Evolutionary conservation across 2,329 filamentous ascomycete genomes (phyloP).

Genomic region (Ophiosphaerella herpotricha): DNA sequence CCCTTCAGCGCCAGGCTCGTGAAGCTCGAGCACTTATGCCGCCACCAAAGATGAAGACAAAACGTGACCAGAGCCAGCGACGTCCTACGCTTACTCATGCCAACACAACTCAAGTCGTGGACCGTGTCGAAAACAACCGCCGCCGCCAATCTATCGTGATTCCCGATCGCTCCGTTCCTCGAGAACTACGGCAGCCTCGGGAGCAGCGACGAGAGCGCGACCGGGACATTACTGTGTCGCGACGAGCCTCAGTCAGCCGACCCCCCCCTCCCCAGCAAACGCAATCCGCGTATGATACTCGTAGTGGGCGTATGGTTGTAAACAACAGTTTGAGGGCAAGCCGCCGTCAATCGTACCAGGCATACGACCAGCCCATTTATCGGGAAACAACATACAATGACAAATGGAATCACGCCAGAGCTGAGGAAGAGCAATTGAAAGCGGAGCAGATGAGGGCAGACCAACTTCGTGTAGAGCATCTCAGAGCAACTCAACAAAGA

Average conservation of each 20-base stretch:
- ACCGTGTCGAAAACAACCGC: constrained; percentile 2
- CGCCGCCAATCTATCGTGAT: constrained; percentile 21
- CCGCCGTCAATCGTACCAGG: constrained; percentile 36
- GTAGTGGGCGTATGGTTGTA: constrained; percentile 30
- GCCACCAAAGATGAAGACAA: constrained; percentile 23
- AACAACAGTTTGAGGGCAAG: constrained; percentile 25
- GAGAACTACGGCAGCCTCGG: constrained; percentile 17
- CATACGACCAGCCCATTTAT: constrained; percentile 21
- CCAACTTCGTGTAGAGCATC: neutral
- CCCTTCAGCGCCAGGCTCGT: constrained; percentile 4
- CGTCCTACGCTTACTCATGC: constrained; percentile 34
- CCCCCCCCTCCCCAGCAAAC: constrained; percentile 42
- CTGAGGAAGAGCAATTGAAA: constrained; percentile 8
- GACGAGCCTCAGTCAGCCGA: constrained; percentile 30
- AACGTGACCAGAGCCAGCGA: constrained; percentile 11
- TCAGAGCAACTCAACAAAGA: too few relatives aligned
- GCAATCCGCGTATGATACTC: constrained; percentile 34
- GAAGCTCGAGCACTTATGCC: constrained; percentile 29
- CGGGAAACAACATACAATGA: constrained; percentile 4
- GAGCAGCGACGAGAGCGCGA: constrained; percentile 12
- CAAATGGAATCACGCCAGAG: constrained; percentile 8
- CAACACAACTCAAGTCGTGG: constrained; percentile 28
- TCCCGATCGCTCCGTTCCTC: constrained; percentile 12
- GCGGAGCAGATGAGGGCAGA: neutral
- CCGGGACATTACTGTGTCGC: constrained; percentile 23